These are phyloP conservation scores for Phlegmacium glaucopus DNA, from an alignment of 768 basidiomycete species.

Conservation along the genomic window DNA sequence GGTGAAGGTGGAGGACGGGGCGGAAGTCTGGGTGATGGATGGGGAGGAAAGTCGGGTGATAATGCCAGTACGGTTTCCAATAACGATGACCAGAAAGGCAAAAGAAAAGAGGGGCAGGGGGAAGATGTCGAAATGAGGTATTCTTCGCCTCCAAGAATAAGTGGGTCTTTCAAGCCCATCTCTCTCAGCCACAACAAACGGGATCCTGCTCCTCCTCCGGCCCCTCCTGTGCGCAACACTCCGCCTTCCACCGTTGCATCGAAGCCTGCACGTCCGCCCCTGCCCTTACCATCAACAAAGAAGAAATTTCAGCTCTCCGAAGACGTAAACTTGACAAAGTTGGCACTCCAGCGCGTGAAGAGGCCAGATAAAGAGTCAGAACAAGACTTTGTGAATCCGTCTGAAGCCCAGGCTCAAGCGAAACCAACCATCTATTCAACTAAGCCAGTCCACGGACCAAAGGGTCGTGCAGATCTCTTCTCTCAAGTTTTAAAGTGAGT, in stretches of 20 bases:
- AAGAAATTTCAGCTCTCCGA: neutral
- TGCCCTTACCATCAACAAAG: neutral
- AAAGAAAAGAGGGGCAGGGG: constrained; percentile 8
- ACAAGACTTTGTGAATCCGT: neutral
- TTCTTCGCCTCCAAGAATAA: constrained; percentile 4
- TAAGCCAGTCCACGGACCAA: constrained; percentile 6
- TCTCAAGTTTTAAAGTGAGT: constrained; percentile 20
- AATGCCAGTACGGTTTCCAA: neutral
- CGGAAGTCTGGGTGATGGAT: neutral
- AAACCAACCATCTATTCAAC: neutral
- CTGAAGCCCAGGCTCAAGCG: neutral
- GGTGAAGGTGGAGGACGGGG: too few species aligned
- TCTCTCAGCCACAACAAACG: neutral
- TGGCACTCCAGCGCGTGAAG: neutral
- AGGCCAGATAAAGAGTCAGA: neutral
- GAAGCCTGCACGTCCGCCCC: neutral
- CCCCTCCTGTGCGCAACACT: neutral
- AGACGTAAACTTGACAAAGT: neutral
- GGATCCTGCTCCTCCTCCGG: neutral
- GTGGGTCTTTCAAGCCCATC: neutral
- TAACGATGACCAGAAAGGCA: constrained; percentile 6
- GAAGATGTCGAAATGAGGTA: constrained; percentile 11
- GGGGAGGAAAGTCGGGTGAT: neutral
- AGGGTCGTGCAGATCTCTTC: constrained; percentile 15
- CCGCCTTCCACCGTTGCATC: too few species aligned